Base-by-base conservation (phyloP, 225 moss, liverwort and hornwort genomes). In the Polytrichum commune region DNA sequence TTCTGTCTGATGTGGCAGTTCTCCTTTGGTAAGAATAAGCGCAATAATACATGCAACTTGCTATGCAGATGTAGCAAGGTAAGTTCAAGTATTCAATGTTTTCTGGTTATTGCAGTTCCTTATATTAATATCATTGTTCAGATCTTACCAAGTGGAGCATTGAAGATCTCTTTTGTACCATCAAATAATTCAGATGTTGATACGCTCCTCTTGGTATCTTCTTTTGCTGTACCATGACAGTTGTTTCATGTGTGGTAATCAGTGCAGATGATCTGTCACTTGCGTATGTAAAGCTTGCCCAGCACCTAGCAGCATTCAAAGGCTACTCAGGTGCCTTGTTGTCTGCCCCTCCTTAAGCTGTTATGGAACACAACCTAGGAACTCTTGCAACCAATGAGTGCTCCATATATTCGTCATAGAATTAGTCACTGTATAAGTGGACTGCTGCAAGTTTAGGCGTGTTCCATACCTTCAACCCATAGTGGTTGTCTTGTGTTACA, bases 251-350 rank as follows among this genome's bases (percentile, higher is more conserved):
- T 26, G 60, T 38, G 54, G 22, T 66, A 13, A 62, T 18, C 69
- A 89, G 93, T 78, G 81, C 90, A 57, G 92, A 92, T 66, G 93
- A 96, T 62, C 74, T 80, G 30, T 79, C 93, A 7, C 89, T 93
- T 26, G 90, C 96, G 25, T 92, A 93, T 54, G 85, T 96, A 38
- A 96, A 93, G 80, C 89, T 96, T 16, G 88, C 89, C 3, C 92
- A 92, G 81, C 80, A 92, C 72, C 73, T 81, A 16, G 90, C 89
- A 28, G 74, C 82, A 58, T 90, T 86, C 22, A 88, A 90, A 80
- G 96, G 96, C 35, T 80, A 87, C 65, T 78, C 82, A 69, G 79
- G 69, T 75, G 25, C 67, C 19, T 26, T 29, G 18, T 60, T 53
- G 22, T 19, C 58, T 5, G 18, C 18, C 62, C 62, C 62, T 27